Conservation (phyloP, 2,329 filamentous ascomycete genomes). For the Calonectria pauciramosa region DNA sequence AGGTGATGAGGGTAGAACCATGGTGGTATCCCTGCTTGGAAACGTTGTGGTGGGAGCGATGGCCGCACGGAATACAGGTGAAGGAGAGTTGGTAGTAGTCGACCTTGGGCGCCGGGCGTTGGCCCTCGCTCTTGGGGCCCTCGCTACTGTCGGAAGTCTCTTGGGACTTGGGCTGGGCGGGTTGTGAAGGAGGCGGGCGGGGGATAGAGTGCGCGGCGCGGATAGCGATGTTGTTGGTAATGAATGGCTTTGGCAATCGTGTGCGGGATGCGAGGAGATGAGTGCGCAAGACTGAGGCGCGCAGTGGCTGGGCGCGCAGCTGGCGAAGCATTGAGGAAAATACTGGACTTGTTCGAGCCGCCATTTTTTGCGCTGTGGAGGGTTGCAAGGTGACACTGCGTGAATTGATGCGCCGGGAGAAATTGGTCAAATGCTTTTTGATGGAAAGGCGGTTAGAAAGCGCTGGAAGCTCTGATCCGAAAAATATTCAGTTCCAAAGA, state of each 20-base stretch:
- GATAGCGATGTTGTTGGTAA: conserved; percentile 31
- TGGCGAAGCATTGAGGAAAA: conserved; percentile 36
- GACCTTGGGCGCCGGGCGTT: conserved; percentile 53
- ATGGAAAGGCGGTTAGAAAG: neutral
- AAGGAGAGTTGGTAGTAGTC: conserved; percentile 91
- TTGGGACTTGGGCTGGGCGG: conserved; percentile 26
- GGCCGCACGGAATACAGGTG: conserved; percentile 88
- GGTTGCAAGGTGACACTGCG: neutral
- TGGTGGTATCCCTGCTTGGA: conserved; percentile 96
- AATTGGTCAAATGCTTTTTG: conserved; percentile 18
- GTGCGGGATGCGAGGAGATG: conserved; percentile 23
- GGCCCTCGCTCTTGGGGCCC: conserved; percentile 45
- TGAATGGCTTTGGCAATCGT: conserved; percentile 30
- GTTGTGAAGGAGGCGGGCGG: conserved; percentile 44
- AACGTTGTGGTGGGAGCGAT: conserved; percentile 85
- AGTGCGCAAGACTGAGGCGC: conserved; percentile 29
- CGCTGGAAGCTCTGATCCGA: conserved; percentile 36
- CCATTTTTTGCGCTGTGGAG: conserved; percentile 41
- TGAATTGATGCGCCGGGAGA: neutral
- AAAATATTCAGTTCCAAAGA: conserved; percentile 9
- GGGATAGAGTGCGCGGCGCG: conserved; percentile 54
- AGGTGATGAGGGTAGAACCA: conserved; percentile 90
- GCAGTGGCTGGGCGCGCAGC: conserved; percentile 32
- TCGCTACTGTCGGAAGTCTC: conserved; percentile 31
- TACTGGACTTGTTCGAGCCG: conserved; percentile 42